Evolutionary conservation across 1,284 basidiomycete genomes (phyloP).

Genomic region (Sporisorium sorghi): DNA sequence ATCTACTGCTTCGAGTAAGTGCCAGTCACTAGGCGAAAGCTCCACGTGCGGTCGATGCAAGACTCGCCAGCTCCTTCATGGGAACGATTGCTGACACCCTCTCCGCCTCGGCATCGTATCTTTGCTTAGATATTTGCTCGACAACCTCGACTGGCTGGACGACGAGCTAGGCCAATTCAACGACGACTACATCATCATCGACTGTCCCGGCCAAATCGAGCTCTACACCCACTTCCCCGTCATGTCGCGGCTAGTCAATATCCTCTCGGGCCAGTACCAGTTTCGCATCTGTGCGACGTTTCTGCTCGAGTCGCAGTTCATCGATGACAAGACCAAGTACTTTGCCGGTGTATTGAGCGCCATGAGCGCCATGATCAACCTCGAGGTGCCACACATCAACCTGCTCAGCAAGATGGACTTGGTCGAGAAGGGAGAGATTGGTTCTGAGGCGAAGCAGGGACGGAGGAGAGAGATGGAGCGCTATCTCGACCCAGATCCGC

Average conservation of each 20-base stretch:
- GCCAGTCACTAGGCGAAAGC: no score
- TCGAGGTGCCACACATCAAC: conserved; percentile 96
- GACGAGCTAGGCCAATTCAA: conserved; percentile 91
- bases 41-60: no score
- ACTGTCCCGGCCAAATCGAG: conserved; percentile 99
- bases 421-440: conserved; percentile 77
- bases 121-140: conserved; percentile 82
- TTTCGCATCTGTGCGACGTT: conserved; percentile 73
- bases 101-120: no score
- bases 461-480: conserved; percentile 73
- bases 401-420: conserved; percentile 99
- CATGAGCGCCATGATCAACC: conserved; percentile 98
- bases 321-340: conserved; percentile 90
- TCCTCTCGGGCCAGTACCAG: conserved; percentile 69
- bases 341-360: conserved; percentile 98
- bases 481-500: conserved; percentile 97
- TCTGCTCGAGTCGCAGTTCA: conserved; percentile 87
- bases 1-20: conserved; percentile 99
- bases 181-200: conserved; percentile 96
- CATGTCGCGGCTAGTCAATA: conserved; percentile 84
- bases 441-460: conserved; percentile 69
- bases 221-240: conserved; percentile 98
- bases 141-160: conserved; percentile 99
- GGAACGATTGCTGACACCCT: neutral
- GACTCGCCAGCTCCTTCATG: no score